Evolutionary conservation across 306 rosid species (phyloP).

Genomic region (Canavalia ensiformis): DNA sequence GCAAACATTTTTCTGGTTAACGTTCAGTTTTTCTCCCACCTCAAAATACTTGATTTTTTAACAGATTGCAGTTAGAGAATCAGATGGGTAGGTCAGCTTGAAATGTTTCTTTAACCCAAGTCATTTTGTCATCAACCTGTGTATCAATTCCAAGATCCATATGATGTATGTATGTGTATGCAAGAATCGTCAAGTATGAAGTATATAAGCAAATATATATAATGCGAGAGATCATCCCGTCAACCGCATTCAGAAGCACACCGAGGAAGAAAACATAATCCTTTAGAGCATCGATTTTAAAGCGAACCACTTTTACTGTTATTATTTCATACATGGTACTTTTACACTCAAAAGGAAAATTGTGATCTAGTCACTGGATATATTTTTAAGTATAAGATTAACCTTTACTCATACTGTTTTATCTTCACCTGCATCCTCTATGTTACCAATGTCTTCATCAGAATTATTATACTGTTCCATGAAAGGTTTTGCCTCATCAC

Average conservation of each 20-base stretch:
- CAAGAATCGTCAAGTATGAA: conserved; percentile 15
- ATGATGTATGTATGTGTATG: not conserved
- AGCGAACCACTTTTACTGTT: conserved; percentile 55
- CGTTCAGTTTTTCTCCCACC: no score
- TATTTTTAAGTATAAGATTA: conserved; percentile 47
- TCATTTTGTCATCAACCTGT: not conserved
- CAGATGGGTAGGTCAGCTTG: not conserved
- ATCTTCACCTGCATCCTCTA: conserved; percentile 63
- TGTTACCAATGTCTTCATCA: conserved; percentile 58
- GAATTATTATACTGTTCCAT: conserved; percentile 55
- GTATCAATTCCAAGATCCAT: not conserved
- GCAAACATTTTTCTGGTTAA: no score
- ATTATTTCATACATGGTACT: conserved; percentile 62
- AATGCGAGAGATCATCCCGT: conserved; percentile 3
- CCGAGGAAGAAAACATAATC: not conserved
- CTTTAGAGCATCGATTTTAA: conserved; percentile 27
- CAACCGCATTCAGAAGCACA: conserved; percentile 16
- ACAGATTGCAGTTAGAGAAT: not conserved
- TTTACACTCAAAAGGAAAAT: conserved; percentile 67
- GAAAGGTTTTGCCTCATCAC: conserved; percentile 51
- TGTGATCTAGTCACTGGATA: conserved; percentile 57
- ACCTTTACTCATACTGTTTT: conserved; percentile 57
- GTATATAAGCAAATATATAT: not conserved
- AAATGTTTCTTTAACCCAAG: not conserved
- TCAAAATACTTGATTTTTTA: no score